Percentiles rank a stretch among this genome's conserved stretches.
phyloP scores from a whole-genome alignment of 2,329 filamentous ascomycete genomes.

The Pseudogymnoascus sp. region DNA sequence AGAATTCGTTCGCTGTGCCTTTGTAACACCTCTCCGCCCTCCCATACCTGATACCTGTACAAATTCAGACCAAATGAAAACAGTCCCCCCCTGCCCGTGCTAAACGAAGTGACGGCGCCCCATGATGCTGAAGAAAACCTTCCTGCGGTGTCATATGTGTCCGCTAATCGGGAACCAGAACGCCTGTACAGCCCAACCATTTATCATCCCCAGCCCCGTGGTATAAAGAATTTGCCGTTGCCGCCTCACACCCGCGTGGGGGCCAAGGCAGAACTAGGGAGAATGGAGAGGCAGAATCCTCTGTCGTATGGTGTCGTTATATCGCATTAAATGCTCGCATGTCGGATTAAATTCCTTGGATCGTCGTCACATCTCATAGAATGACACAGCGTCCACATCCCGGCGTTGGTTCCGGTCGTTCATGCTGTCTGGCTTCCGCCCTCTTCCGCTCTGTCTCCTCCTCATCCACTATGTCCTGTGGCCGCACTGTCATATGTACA shows the following conservation, averaged over 20 bases:
- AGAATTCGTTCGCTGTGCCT: neutral
- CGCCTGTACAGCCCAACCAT: constrained; percentile 4
- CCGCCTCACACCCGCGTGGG: neutral
- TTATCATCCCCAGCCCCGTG: neutral
- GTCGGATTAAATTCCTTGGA: neutral
- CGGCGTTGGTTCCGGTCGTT: constrained; percentile 47
- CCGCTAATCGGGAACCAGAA: constrained; percentile 1
- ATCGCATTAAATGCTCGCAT: constrained; percentile 7
- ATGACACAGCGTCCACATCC: constrained; percentile 55
- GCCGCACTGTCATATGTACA: constrained; percentile 89
- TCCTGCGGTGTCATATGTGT: constrained; percentile 4
- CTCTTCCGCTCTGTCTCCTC: constrained; percentile 34
- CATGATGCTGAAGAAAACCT: neutral
- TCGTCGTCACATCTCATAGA: constrained; percentile 35
- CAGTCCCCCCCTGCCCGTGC: neutral
- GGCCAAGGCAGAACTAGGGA: neutral
- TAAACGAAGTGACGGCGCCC: constrained; percentile 1
- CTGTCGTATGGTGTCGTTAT: constrained; percentile 5
- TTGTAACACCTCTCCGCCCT: neutral
- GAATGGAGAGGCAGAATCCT: constrained; percentile 2
- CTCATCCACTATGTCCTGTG: constrained; percentile 74
- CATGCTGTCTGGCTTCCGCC: constrained; percentile 33
- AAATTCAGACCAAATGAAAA: neutral
- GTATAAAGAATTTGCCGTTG: neutral
- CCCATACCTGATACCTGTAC: constrained; percentile 7